Conservation (phyloP, 805 yeast genomes). For the Metschnikowia matae region DNA sequence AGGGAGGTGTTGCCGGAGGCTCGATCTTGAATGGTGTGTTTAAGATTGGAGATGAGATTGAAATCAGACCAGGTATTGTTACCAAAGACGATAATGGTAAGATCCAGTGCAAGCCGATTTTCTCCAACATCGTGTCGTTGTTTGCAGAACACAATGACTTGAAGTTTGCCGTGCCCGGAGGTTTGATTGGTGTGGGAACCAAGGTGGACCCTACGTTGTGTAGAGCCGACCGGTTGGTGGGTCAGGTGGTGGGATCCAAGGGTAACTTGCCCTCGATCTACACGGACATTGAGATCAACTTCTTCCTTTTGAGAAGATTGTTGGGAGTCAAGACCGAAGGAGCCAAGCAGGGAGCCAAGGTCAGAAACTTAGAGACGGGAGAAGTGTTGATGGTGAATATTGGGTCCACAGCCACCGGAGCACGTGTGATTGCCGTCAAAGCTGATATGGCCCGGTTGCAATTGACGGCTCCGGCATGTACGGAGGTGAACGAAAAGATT, state of each 20-base stretch:
- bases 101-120: slow-evolving; percentile 93
- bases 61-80: slow-evolving; percentile 98
- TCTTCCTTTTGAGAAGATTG: slow-evolving; percentile 91
- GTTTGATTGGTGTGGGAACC: slow-evolving; percentile 98
- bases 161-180: slow-evolving; percentile 99
- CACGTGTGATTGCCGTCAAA: slow-evolving; percentile 94
- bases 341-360: slow-evolving; percentile 90
- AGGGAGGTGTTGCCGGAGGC: slow-evolving; percentile 99
- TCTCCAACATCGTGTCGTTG: slow-evolving; percentile 87
- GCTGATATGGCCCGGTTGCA: slow-evolving; percentile 99
- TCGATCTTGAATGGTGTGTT: slow-evolving; percentile 95
- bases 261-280: slow-evolving; percentile 94
- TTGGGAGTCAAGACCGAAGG: slow-evolving; percentile 98
- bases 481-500: slow-evolving; percentile 96
- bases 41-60: slow-evolving; percentile 96
- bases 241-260: slow-evolving; percentile 98
- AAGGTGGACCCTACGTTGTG: slow-evolving; percentile 98
- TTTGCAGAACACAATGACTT: slow-evolving; percentile 97
- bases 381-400: slow-evolving; percentile 98
- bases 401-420: slow-evolving; percentile 99
- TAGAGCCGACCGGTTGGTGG: slow-evolving; percentile 98
- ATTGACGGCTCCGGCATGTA: slow-evolving; percentile 97
- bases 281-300: slow-evolving; percentile 96
- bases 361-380: slow-evolving; percentile 86
- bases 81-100: slow-evolving; percentile 86